Conservation (phyloP, 2,329 filamentous ascomycete genomes). For the Neofusicoccum ribis region DNA sequence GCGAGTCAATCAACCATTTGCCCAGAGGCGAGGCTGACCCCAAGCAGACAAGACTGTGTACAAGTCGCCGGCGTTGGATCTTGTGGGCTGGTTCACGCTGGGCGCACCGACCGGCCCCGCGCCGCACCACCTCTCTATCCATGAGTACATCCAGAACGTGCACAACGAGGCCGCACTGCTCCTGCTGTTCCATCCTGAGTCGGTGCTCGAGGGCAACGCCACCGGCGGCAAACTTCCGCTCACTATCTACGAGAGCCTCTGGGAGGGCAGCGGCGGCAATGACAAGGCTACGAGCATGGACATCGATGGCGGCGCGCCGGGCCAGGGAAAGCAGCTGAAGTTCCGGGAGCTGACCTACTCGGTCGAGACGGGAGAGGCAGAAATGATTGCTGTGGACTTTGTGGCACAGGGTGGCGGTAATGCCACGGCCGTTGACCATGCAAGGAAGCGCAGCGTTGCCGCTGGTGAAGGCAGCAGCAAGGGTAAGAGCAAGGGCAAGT, state of each 20-base stretch:
- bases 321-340: conserved; percentile 52
- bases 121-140: conserved; percentile 67
- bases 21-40: conserved; percentile 19
- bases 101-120: conserved; percentile 71
- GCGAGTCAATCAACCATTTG: neutral
- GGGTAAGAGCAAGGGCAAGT: conserved; percentile 54
- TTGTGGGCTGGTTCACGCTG: conserved; percentile 92
- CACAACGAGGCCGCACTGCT: conserved; percentile 87
- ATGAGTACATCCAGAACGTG: conserved; percentile 70
- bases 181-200: conserved; percentile 77
- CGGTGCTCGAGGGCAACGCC: conserved; percentile 51
- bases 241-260: conserved; percentile 83
- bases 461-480: conserved; percentile 49
- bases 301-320: conserved; percentile 60
- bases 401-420: conserved; percentile 83
- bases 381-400: conserved; percentile 97
- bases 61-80: conserved; percentile 72
- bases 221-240: conserved; percentile 81
- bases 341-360: conserved; percentile 85
- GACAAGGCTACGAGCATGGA: conserved; percentile 42
- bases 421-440: conserved; percentile 62
- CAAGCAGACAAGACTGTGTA: conserved; percentile 81
- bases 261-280: conserved; percentile 36
- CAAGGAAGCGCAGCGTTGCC: conserved; percentile 19
- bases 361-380: conserved; percentile 90